Conservation (phyloP, 768 basidiomycete species). For the Rhizopogon rudus region DNA sequence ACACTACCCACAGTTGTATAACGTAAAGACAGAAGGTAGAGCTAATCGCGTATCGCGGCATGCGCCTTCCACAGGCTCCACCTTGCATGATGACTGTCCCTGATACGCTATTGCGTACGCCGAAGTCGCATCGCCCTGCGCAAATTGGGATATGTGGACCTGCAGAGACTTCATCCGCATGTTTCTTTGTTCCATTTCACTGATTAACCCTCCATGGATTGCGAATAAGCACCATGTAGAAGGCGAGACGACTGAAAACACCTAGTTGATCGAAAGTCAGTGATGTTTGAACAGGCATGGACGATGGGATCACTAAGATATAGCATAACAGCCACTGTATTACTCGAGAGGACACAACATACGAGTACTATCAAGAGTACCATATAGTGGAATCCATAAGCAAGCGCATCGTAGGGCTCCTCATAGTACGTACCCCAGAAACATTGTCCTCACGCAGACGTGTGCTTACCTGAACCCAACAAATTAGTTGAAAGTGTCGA, state of each 20-base stretch:
- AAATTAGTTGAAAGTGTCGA: conserved; percentile 5
- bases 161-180: not conserved
- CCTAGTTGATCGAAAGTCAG: not conserved
- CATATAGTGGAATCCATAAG: conserved; percentile 1
- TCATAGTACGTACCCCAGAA: not conserved
- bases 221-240: conserved; percentile 6
- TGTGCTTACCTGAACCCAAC: conserved; percentile 1
- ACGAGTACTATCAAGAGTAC: conserved; percentile 1
- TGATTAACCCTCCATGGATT: too few species aligned
- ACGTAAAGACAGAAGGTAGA: too few species aligned
- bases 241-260: not conserved
- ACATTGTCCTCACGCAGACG: not conserved
- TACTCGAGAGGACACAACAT: not conserved
- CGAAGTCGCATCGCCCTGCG: too few species aligned
- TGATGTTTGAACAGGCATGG: too few species aligned
- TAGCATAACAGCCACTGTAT: not conserved
- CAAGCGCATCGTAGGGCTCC: not conserved
- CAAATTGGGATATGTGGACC: not conserved
- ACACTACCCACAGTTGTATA: too few species aligned
- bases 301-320: not conserved
- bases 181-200: not conserved
- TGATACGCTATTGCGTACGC: too few species aligned
- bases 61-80: too few species aligned
- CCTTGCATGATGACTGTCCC: too few species aligned
- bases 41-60: too few species aligned